Percentiles rank a stretch among this genome's conserved stretches.
Evolutionary conservation across 2,329 filamentous ascomycete species (phyloP).

Genomic region (Diaporthe ilicicola): DNA sequence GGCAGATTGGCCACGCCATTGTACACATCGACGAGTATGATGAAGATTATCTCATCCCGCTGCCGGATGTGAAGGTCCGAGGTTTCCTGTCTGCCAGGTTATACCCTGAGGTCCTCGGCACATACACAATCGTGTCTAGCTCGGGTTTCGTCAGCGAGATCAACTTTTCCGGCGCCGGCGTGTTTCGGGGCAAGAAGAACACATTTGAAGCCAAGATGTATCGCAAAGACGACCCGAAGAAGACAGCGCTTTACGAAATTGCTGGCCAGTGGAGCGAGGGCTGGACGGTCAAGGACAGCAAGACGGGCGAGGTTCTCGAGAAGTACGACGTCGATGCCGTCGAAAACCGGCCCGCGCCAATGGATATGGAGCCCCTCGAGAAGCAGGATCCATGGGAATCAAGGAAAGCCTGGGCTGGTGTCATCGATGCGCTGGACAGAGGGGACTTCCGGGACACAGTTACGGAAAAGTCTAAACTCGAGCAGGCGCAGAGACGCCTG

Average conservation of each 20-base stretch:
- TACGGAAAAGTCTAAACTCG: constrained; percentile 79
- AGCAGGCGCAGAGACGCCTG: constrained; percentile 81
- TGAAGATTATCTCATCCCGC: constrained; percentile 58
- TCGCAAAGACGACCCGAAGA: constrained; percentile 46
- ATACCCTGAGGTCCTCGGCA: constrained; percentile 57
- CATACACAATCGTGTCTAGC: constrained; percentile 55
- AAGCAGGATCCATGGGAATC: constrained; percentile 84
- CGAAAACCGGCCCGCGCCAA: constrained; percentile 43
- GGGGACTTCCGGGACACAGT: constrained; percentile 79
- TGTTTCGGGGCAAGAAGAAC: constrained; percentile 55
- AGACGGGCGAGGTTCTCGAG: constrained; percentile 45
- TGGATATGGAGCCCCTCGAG: constrained; percentile 60
- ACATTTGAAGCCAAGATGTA: constrained; percentile 55
- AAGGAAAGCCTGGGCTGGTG: constrained; percentile 80
- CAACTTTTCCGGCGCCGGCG: constrained; percentile 55
- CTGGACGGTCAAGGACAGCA: constrained; percentile 46
- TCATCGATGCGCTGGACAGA: constrained; percentile 74
- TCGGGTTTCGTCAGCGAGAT: constrained; percentile 56
- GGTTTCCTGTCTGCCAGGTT: constrained; percentile 56
- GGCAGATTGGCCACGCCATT: constrained; percentile 59
- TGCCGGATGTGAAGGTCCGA: constrained; percentile 57
- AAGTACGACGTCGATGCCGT: constrained; percentile 47
- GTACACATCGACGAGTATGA: constrained; percentile 57
- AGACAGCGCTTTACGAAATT: constrained; percentile 48
- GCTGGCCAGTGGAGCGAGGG: constrained; percentile 54